Conservation (phyloP, 176 grass and related monocot genomes). For the Guadua angustifolia region DNA sequence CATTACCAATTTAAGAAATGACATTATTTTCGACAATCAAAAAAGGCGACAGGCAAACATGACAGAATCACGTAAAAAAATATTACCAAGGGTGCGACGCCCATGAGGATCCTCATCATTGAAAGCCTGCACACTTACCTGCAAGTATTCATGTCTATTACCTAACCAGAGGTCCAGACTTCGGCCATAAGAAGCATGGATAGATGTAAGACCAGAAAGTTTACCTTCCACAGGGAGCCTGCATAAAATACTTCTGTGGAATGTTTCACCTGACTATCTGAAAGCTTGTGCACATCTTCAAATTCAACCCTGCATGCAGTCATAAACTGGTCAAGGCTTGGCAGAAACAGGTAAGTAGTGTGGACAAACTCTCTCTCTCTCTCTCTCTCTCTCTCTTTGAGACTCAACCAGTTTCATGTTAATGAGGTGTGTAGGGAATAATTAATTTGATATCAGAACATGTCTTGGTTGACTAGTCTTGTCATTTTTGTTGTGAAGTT, state of each 20-base stretch:
- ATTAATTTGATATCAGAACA: slow-evolving; percentile 29
- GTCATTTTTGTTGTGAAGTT: neutral
- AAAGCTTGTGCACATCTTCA: slow-evolving; percentile 90
- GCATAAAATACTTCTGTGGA: slow-evolving; percentile 96
- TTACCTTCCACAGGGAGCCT: slow-evolving; percentile 96
- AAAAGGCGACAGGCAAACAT: slow-evolving; percentile 4
- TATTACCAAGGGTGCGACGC: slow-evolving; percentile 86
- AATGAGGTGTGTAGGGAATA: slow-evolving; percentile 11
- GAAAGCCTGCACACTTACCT: slow-evolving; percentile 99
- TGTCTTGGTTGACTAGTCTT: slow-evolving; percentile 28
- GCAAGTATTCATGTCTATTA: slow-evolving; percentile 30
- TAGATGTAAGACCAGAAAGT: slow-evolving; percentile 35
- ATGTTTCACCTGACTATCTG: slow-evolving; percentile 92
- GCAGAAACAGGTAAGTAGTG: slow-evolving; percentile 24
- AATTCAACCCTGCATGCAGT: slow-evolving; percentile 77
- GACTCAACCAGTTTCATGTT: slow-evolving; percentile 8
- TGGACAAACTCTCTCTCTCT: too few species aligned
- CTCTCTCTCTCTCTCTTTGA: too few species aligned
- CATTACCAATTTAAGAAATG: slow-evolving; percentile 28
- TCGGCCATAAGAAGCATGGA: slow-evolving; percentile 20
- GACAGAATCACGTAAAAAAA: slow-evolving; percentile 30
- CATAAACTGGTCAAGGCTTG: slow-evolving; percentile 40
- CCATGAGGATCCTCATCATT: slow-evolving; percentile 99
- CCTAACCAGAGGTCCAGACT: slow-evolving; percentile 12
- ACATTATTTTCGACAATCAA: slow-evolving; percentile 5